Percentiles rank a stretch among this genome's conserved stretches.
Conservation (phyloP, 805 yeast species). For the Yamadazyma takamatsuzukensis region DNA sequence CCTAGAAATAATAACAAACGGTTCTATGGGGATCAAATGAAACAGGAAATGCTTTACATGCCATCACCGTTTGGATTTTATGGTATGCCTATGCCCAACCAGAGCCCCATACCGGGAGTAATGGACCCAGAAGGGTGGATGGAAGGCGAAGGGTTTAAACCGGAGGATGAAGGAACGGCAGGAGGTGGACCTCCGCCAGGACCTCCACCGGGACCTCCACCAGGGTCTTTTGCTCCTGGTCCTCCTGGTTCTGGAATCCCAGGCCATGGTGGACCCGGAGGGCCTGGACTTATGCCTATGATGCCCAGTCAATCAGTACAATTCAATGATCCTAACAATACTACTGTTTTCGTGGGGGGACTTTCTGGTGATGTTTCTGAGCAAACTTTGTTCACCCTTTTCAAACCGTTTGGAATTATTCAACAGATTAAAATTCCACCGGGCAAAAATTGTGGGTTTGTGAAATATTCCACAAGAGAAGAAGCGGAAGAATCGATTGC, state of each 20-base stretch:
- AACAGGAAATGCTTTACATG: slow-evolving; percentile 16
- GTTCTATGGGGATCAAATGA: slow-evolving; percentile 2
- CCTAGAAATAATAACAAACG: slow-evolving; percentile 46
- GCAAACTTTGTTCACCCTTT: slow-evolving; percentile 54
- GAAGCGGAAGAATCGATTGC: slow-evolving; percentile 84
- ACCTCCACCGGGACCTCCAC: too few relatives aligned
- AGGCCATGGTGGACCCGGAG: not conserved
- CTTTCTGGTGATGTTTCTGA: slow-evolving; percentile 63
- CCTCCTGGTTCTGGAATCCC: slow-evolving; percentile 1
- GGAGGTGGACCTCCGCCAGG: not conserved
- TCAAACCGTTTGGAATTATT: slow-evolving; percentile 72
- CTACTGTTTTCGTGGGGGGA: slow-evolving; percentile 79
- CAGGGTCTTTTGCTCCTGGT: not conserved
- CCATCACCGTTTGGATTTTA: slow-evolving; percentile 15
- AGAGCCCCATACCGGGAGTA: too few relatives aligned
- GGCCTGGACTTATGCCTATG: slow-evolving; percentile 1
- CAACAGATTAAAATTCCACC: slow-evolving; percentile 70
- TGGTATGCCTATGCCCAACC: too few relatives aligned
- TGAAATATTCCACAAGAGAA: slow-evolving; percentile 71
- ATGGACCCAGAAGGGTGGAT: not conserved
- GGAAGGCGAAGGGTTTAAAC: too few relatives aligned
- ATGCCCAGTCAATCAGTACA: slow-evolving; percentile 12
- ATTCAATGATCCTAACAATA: slow-evolving; percentile 55
- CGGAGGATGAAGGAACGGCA: too few relatives aligned
- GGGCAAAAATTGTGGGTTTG: slow-evolving; percentile 86